A percentile compares a stretch with the other conserved stretches of the same genome.
phyloP scores from a whole-genome alignment of 2,329 filamentous ascomycete species.

The Coniosporium tulheliwenetii region DNA sequence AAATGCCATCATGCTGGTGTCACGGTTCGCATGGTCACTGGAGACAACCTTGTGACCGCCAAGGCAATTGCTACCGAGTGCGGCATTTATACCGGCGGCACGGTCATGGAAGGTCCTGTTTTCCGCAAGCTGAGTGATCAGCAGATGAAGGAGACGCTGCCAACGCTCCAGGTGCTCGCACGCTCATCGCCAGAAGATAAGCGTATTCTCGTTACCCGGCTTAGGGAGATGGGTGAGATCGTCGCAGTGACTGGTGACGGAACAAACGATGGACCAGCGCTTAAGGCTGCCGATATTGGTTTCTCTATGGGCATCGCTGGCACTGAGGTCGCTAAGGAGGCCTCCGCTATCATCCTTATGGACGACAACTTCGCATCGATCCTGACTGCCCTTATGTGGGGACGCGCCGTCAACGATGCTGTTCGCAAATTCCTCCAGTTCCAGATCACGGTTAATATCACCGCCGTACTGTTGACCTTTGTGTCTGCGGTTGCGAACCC shows the following conservation, averaged over 20 bases:
- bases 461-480: conserved; percentile 49
- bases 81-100: conserved; percentile 55
- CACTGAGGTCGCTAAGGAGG: conserved; percentile 73
- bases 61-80: conserved; percentile 67
- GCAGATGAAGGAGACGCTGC: conserved; percentile 52
- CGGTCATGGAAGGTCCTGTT: conserved; percentile 64
- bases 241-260: conserved; percentile 75
- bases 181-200: conserved; percentile 65
- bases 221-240: conserved; percentile 59
- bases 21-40: conserved; percentile 72
- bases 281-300: conserved; percentile 68
- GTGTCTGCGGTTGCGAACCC: conserved; percentile 43
- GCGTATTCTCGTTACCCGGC: conserved; percentile 52
- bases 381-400: conserved; percentile 69
- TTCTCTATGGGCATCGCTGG: conserved; percentile 79
- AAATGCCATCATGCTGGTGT: conserved; percentile 64
- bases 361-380: no score
- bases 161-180: conserved; percentile 54
- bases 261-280: conserved; percentile 68
- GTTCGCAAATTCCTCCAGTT: conserved; percentile 35
- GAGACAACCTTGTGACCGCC: conserved; percentile 67
- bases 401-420: conserved; percentile 30
- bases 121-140: conserved; percentile 56
- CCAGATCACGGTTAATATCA: conserved; percentile 56
- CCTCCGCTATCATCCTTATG: conserved; percentile 54